Conservation (phyloP, 108 stramenopile genomes). For the Skeletonema grethae region DNA sequence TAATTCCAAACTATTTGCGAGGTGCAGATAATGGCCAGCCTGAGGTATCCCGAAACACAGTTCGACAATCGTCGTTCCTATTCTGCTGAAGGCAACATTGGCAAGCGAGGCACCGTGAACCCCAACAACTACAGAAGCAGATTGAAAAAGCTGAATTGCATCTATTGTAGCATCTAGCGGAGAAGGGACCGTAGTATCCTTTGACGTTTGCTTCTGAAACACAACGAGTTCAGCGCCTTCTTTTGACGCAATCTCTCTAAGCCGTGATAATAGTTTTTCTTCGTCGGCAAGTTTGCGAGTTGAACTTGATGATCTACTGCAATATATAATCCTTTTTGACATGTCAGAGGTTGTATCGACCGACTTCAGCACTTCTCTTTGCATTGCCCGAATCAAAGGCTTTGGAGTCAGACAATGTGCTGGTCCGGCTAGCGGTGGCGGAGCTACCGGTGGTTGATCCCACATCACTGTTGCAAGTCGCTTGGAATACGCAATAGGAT, state of each 20-base stretch:
- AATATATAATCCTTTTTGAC: conserved; percentile 8
- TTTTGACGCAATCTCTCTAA: conserved; percentile 5
- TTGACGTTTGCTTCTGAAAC: conserved; percentile 10
- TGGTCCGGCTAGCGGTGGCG: conserved; percentile 10
- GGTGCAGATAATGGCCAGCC: conserved; percentile 25
- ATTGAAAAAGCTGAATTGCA: conserved; percentile 16
- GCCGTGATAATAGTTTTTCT: conserved; percentile 4
- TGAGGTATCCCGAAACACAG: conserved; percentile 21
- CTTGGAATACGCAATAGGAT: conserved; percentile 20
- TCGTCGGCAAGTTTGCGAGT: conserved; percentile 26
- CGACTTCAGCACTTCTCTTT: conserved; percentile 16
- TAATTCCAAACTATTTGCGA: conserved; percentile 19
- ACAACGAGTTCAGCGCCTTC: conserved; percentile 14
- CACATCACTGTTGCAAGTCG: conserved; percentile 19
- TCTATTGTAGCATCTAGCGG: conserved; percentile 12
- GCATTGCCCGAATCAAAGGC: conserved; percentile 26
- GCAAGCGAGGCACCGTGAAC: conserved; percentile 32
- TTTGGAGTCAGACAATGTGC: conserved; percentile 29
- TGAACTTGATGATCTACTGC: conserved; percentile 23
- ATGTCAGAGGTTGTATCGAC: neutral
- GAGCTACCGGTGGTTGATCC: conserved; percentile 29
- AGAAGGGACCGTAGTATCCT: conserved; percentile 1
- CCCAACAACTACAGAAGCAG: conserved; percentile 24
- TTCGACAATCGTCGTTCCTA: conserved; percentile 20
- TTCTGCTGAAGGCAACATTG: conserved; percentile 21